These are phyloP conservation scores for Fusarium sp. DNA, from an alignment of 2,329 filamentous ascomycete genomes.

Conservation along the genomic window DNA sequence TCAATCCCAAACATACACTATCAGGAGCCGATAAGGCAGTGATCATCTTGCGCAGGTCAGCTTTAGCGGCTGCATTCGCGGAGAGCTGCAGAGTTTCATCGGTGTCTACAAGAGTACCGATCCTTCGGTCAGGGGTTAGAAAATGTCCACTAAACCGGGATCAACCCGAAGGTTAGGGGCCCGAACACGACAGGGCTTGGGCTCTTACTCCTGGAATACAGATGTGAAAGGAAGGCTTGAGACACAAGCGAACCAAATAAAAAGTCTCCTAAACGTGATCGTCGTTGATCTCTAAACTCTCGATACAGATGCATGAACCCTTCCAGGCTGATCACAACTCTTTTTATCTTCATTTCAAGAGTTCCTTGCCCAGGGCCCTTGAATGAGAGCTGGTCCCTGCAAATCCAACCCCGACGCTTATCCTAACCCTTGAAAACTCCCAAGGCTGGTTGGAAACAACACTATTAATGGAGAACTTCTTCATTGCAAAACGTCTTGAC, in stretches of 20 bases:
- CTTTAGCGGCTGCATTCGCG: constrained; percentile 30
- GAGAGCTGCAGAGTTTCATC: constrained; percentile 41
- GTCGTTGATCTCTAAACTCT: background rate
- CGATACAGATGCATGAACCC: background rate
- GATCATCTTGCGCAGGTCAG: constrained; percentile 38
- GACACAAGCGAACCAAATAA: background rate
- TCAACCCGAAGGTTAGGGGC: constrained; percentile 24
- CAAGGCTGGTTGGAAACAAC: constrained; percentile 11
- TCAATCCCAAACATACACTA: constrained; percentile 27
- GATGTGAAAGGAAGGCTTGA: background rate
- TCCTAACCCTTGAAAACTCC: constrained; percentile 20
- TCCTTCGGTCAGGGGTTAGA: constrained; percentile 41
- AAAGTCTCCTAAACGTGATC: background rate
- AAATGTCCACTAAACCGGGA: constrained; percentile 24
- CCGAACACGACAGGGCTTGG: constrained; percentile 18
- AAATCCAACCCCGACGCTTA: constrained; percentile 18
- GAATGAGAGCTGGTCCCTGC: constrained; percentile 13
- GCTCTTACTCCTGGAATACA: constrained; percentile 10
- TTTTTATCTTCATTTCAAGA: background rate
- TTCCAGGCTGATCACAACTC: background rate
- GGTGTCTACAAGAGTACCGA: constrained; percentile 39
- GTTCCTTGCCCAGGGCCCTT: background rate
- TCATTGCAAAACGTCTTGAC: constrained; percentile 10
- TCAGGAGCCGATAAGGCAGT: constrained; percentile 37
- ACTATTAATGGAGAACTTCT: constrained; percentile 6